Base-by-base conservation (phyloP, 2,329 filamentous ascomycete species). In the Ustulina deusta region DNA sequence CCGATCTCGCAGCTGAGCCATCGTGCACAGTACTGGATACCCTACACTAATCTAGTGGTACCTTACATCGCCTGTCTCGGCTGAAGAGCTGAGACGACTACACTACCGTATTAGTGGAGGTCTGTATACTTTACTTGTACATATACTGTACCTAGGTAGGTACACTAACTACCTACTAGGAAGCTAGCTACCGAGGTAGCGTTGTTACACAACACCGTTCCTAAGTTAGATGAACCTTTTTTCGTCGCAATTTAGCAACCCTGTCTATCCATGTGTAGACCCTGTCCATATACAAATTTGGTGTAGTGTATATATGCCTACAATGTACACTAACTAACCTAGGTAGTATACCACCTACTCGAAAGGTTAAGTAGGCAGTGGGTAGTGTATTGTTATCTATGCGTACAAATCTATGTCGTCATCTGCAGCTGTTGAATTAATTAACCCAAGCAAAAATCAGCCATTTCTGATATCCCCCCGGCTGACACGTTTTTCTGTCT, bases 201-300 rank as follows among this genome's bases (percentile, higher is more conserved):
- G 51, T 22, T 36, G 59, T 66, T 57, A 62, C 64, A 66, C 64
- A 48, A 13, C 52, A 20, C 58, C 46, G 44, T 64, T 32, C 46
- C 13, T 29, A 29, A 6, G 13, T 7, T 65, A 15, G 29, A 36
- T 38, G 17, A 20, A 34, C 22, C 42, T 34, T 51, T 56, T 56
- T 40, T 60, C 36, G 54, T 63, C 44, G 55, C 65, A 67, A 58
- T 58, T 62, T 48, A 67, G 65, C 48, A 63, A 66, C 65, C 65
- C 55, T 66, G 65, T 60, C 55, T n/a, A 6, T 29, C 65, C 65
- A 63, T 66, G 65, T 66, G 65, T 29, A 54, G 59, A 48, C 61
- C 52, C 60, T 63, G 60, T 38, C 49, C 22, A 55, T 3, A 3
- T 22, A 20, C 13, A 46, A 20, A 20, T 46, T 20, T 29, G 32